Evolutionary conservation across 2,329 filamentous ascomycete genomes (phyloP), one percentile per base, ranked within the genome.

Genomic region (Paecilomyces dactylethromorphus): DNA sequence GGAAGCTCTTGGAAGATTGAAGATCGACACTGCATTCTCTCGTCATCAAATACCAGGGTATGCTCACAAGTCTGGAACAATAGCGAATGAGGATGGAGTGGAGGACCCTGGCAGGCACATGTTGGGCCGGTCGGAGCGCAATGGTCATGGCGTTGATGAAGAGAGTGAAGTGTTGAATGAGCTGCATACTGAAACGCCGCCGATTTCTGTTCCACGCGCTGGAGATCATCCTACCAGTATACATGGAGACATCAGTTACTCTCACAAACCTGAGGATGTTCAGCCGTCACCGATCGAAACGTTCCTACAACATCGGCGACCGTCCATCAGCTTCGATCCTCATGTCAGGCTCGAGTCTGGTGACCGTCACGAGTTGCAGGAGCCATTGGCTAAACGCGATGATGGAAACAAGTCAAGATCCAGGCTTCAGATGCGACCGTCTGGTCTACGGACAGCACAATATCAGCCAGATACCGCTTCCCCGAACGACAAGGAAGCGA

Each of bases 191-290:
- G 71, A 68, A 53, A 78, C 76, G 45, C 74, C 75, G 60, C 76
- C 76, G 32, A 77, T 79, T 56, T 71, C 73, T 55, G 78, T 79
- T n/a, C 77, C 77, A 53, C 72, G 74, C 57, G 62, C 68, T 55
- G 71, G 73, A 63, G 72, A 76, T 21, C 67, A 67, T 45, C 62
- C 64, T 18, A 24, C 61, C 3, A 61, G 61, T 52, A 57, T 58
- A 53, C 53, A 56, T 21, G 65, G 72, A 45, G 65, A 71, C 55
- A 72, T 68, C 45, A 67, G 63, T 50, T 76, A 68, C 49, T 71
- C 71, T 15, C 71, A 75, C 59, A 71, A 74, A 55, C 72, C 73
- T 45, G 71, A 74, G 24, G 72, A 74, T 56, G 57, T 72, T 12
- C 68, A 68, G 12, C 67, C 69, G 3, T 76, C 75, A 2, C 74